Base-by-base conservation (phyloP, 2,329 filamentous ascomycete species). In the Monascus ruber region DNA sequence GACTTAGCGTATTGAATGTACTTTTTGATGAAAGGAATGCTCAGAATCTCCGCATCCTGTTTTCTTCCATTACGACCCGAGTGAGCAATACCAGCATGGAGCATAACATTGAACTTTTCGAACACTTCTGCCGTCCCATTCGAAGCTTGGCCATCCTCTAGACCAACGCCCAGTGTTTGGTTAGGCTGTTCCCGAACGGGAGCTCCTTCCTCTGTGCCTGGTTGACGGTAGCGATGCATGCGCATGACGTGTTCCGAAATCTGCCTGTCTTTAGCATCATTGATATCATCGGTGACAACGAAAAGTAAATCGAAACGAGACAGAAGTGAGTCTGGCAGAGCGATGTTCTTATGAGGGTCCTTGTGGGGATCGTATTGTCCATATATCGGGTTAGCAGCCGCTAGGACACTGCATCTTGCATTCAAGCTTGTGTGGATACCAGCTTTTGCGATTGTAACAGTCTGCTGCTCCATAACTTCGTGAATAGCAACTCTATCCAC, bases 391-490 rank as follows among this genome's bases (percentile, higher is more conserved):
- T 98, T 98, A 44, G 91, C 91, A 10, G 91, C 91, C 33, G 91
- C 91, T 52, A 98, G 77, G 45, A 98, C 91, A 64, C 87, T 94
- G 68, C 91, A 98, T 41, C 91, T 82, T 38, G 91, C 91, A 57
- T 98, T 98, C 43, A 98, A 72, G 2, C 88, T 94, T 0, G 91
- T 98, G 64, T 98, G 91, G 42, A 98, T 98, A 48, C 91, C 91
- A 1, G 91, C 91, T 68, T 98, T 98, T 38, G 91, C 91, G 55
- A 98, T 98, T 9, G 91, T 98, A 44, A 98, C 91, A 0, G 91
- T 98, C 66, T 98, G 91, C 68, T 98, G 91, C 66, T 98, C 91
- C 91, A 98, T 98, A 49, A 98, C 91, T 84, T 98, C 91, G 76
- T 98, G 91, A 52, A 98, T 98, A 35, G 91, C 91, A 4, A 98